phyloP scores from a whole-genome alignment of 73 alveolate species.

The Tetrahymena thermophila region DNA sequence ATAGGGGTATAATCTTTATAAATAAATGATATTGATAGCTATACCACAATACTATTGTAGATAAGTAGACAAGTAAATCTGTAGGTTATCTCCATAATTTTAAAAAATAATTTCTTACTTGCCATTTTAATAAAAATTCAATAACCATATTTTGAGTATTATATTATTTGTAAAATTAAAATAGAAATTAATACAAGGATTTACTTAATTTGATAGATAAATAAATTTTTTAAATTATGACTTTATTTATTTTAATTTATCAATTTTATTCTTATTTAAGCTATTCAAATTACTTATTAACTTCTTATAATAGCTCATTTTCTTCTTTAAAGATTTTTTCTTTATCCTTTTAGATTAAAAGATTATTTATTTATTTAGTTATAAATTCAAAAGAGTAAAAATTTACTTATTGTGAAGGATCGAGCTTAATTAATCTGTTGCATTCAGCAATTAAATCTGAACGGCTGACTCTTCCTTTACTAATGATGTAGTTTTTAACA shows the following conservation, averaged over 20 bases:
- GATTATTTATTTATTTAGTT: neutral
- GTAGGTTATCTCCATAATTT: too few species aligned
- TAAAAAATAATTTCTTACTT: too few species aligned
- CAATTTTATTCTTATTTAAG: neutral
- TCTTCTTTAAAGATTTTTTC: neutral
- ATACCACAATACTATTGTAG: too few species aligned
- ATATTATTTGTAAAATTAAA: too few species aligned
- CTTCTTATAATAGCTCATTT: neutral
- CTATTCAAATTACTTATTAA: neutral
- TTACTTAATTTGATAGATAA: neutral
- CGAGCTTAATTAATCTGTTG: conserved; percentile 30
- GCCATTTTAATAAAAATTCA: too few species aligned
- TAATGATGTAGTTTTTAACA: conserved; percentile 38
- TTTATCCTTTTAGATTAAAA: neutral
- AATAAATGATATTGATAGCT: too few species aligned
- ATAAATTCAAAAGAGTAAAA: neutral
- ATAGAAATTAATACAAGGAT: too few species aligned
- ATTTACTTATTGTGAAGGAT: conserved; percentile 31
- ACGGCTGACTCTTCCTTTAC: conserved; percentile 46
- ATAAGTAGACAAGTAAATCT: too few species aligned
- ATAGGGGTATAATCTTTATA: too few species aligned
- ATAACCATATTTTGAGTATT: too few species aligned
- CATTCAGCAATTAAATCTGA: conserved; percentile 36
- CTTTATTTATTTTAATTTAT: neutral
- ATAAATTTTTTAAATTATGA: neutral